Evolutionary conservation across 306 rosid genomes (phyloP), one percentile per base, ranked within the genome.

Genomic region (Prunus kanzakura): DNA sequence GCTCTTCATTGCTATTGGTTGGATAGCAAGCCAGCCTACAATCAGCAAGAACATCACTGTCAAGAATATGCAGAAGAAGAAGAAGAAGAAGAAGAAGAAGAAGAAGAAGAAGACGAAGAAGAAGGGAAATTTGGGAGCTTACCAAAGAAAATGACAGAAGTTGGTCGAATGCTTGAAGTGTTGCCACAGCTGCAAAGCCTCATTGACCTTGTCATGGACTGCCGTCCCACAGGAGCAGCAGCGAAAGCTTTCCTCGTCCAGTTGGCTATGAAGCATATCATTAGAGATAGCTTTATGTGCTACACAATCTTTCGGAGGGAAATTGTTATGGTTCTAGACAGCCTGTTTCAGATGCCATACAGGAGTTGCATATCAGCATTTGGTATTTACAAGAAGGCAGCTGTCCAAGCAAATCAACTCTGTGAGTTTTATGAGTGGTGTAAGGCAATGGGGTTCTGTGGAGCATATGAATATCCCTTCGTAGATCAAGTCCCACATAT

Each of bases 151-250:
- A 86, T 87, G 87, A 83, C 52, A 20, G 87, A 83, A 80, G 71
- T 91, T 13, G 80, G 85, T 10, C 69, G 81, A 75, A 69, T 68
- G 58, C 87, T 93, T 54, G 97, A 91, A 67, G 41, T 80, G 13
- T 65, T 90, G 55, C 91, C 96, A n/a, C 91, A 87, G 46, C 73
- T 93, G 0, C 98, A 88, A 14, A 84, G 78, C 67, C 68, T 91
- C 6, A 87, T 87, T 15, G 98, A 91, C 13, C 83, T 87, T 49
- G 91, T 76, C 12, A 91, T 91, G 82, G 90, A 85, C 20, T 93
- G 98, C 72, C 74, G 82, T 25, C 96, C 96, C 1, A 67, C 51
- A 0, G 86, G 88, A 22, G 61, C 67, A 4, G 89, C 88, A 54
- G 55, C 81, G 1, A 46, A 15, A 38, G 86, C 93, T 67, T 57